Evolutionary conservation across 257 asterid genomes (phyloP).

Genomic region (Salvia splendens): DNA sequence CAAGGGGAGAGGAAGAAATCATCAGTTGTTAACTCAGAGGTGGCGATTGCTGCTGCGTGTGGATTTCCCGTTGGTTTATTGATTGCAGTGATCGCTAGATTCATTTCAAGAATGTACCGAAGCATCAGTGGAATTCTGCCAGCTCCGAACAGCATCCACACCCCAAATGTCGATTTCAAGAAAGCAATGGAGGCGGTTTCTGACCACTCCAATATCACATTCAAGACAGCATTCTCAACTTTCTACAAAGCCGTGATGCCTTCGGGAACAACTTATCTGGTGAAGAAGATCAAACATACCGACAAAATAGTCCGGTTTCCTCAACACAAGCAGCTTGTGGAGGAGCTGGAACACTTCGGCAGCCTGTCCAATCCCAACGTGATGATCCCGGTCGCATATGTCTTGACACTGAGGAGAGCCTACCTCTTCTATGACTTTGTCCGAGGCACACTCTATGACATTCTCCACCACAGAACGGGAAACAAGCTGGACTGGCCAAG

Average conservation of each 20-base stretch:
- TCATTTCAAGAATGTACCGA: slow-evolving; percentile 52
- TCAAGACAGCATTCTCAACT: slow-evolving; percentile 72
- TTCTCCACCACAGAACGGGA: slow-evolving; percentile 46
- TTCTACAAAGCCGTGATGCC: slow-evolving; percentile 80
- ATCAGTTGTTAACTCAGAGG: slow-evolving; percentile 25
- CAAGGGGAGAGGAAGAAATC: slow-evolving; percentile 25
- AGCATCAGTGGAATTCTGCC: slow-evolving; percentile 48
- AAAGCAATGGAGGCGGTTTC: slow-evolving; percentile 61
- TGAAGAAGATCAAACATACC: slow-evolving; percentile 71
- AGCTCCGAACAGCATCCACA: slow-evolving; percentile 68
- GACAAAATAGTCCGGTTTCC: slow-evolving; percentile 67
- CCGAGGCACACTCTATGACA: slow-evolving; percentile 61
- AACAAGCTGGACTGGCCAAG: slow-evolving; percentile 62
- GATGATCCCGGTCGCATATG: slow-evolving; percentile 84
- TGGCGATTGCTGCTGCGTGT: slow-evolving; percentile 43
- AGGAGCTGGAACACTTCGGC: slow-evolving; percentile 68
- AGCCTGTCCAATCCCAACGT: slow-evolving; percentile 64
- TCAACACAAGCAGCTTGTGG: slow-evolving; percentile 54
- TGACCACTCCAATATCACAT: slow-evolving; percentile 45
- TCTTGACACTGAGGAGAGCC: slow-evolving; percentile 60
- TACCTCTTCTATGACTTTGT: slow-evolving; percentile 62
- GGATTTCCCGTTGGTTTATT: slow-evolving; percentile 34
- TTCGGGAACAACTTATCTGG: slow-evolving; percentile 57
- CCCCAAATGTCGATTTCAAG: slow-evolving; percentile 60
- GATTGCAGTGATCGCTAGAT: slow-evolving; percentile 31